phyloP scores from a whole-genome alignment of 2,329 filamentous ascomycete genomes.

The Penicillium sp. region DNA sequence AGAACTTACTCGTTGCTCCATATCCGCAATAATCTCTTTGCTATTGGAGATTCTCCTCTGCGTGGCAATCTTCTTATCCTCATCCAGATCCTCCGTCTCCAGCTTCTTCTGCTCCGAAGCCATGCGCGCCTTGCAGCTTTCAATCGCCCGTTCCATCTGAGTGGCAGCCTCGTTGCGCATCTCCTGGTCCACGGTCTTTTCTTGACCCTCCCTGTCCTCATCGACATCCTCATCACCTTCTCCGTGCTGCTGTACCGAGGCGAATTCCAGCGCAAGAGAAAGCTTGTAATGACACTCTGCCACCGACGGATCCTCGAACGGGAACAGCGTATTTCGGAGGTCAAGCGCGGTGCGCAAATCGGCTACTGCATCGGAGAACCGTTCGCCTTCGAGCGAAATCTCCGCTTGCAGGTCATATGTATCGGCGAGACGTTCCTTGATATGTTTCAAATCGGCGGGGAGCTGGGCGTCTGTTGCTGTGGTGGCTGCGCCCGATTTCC shows the following conservation, averaged over 20 bases:
- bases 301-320: conserved; percentile 73
- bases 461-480: conserved; percentile 21
- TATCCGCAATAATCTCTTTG: conserved; percentile 56
- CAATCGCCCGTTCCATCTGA: conserved; percentile 57
- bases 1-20: conserved; percentile 50
- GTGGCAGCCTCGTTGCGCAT: conserved; percentile 53
- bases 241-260: conserved; percentile 59
- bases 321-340: conserved; percentile 72
- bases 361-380: conserved; percentile 78
- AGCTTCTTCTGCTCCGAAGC: conserved; percentile 48
- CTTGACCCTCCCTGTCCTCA: conserved; percentile 25
- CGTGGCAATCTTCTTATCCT: conserved; percentile 34
- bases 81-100: conserved; percentile 32
- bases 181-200: conserved; percentile 44
- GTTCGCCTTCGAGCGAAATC: conserved; percentile 94
- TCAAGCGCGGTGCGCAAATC: conserved; percentile 73
- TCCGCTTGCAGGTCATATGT: conserved; percentile 91
- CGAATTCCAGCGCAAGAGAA: conserved; percentile 89
- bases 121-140: conserved; percentile 52
- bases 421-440: conserved; percentile 84
- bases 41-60: conserved; percentile 52
- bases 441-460: conserved; percentile 46
- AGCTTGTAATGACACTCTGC: conserved; percentile 97
- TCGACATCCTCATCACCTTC: conserved; percentile 33
- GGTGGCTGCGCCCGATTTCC: conserved; percentile 34